A percentile compares a stretch with the other conserved stretches of the same genome.
phyloP scores from a whole-genome alignment of 2,329 filamentous ascomycete species.

The Arachnopeziza araneosa region DNA sequence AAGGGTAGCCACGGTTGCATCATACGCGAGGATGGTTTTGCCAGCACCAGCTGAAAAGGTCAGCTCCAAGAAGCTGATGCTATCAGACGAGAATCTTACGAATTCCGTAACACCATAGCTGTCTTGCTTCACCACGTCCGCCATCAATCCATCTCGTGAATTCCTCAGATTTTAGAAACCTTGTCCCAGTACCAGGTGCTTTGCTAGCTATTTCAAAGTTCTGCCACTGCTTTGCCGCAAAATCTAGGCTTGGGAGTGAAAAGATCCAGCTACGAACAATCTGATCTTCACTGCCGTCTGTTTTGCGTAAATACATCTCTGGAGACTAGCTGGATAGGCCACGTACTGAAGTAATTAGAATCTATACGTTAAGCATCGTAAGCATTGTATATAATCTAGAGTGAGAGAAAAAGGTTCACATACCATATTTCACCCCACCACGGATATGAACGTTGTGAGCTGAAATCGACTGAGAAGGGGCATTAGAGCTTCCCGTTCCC shows the following conservation, averaged over 20 bases:
- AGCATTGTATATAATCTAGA: too few species aligned
- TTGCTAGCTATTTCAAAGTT: neutral
- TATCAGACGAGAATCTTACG: neutral
- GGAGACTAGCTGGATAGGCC: too few species aligned
- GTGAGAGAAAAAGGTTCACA: too few species aligned
- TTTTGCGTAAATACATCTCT: neutral
- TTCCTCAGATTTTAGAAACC: conserved; percentile 13
- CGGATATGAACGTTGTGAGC: neutral
- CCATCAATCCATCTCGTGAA: conserved; percentile 12
- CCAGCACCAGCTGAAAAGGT: conserved; percentile 36
- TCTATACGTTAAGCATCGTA: too few species aligned
- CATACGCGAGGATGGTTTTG: conserved; percentile 39
- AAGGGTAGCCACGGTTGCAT: too few species aligned
- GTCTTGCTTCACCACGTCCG: neutral
- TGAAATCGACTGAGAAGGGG: neutral
- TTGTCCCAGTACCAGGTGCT: conserved; percentile 12
- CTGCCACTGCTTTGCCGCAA: conserved; percentile 1
- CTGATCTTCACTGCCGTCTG: neutral
- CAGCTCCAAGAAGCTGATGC: neutral
- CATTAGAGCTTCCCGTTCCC: neutral
- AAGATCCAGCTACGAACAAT: neutral
- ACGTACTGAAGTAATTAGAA: too few species aligned
- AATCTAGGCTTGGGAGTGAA: neutral
- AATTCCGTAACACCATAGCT: conserved; percentile 19
- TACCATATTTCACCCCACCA: conserved; percentile 1